phyloP scores from a whole-genome alignment of 164 flowering plant genomes.

The Liquidambar formosana region DNA sequence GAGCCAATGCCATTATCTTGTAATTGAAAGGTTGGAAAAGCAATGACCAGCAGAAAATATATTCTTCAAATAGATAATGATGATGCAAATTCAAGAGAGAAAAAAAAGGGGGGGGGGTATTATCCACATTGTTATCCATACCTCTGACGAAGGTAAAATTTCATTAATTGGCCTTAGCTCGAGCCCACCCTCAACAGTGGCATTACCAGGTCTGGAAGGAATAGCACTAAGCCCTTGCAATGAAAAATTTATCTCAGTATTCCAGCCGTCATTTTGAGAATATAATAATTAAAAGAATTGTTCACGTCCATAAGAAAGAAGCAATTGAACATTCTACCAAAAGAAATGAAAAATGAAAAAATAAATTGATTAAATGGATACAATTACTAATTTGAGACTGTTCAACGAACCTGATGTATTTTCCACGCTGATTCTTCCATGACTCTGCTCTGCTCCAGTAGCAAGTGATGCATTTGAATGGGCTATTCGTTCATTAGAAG shows the following conservation, averaged over 20 bases:
- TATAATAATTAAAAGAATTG: not conserved
- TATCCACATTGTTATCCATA: constrained; percentile 19
- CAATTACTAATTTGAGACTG: not conserved
- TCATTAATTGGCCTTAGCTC: constrained; percentile 40
- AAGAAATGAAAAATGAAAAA: not conserved
- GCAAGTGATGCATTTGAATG: constrained; percentile 39
- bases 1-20: no score
- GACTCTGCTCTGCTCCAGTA: constrained; percentile 42
- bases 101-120: not conserved
- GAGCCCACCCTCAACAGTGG: constrained; percentile 34
- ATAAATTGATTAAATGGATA: not conserved
- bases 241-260: constrained; percentile 15
- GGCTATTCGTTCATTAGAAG: constrained; percentile 36
- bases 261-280: not conserved
- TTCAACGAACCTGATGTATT: constrained; percentile 48
- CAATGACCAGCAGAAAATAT: not conserved
- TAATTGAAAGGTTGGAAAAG: no score
- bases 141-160: constrained; percentile 49
- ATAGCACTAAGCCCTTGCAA: constrained; percentile 49
- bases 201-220: constrained; percentile 40
- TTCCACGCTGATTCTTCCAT: constrained; percentile 42
- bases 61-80: not conserved
- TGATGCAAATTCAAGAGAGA: not conserved
- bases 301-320: not conserved
- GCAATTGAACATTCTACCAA: not conserved